phyloP scores from a whole-genome alignment of 2,329 filamentous ascomycete species.

The Leptographium wingfieldii region DNA sequence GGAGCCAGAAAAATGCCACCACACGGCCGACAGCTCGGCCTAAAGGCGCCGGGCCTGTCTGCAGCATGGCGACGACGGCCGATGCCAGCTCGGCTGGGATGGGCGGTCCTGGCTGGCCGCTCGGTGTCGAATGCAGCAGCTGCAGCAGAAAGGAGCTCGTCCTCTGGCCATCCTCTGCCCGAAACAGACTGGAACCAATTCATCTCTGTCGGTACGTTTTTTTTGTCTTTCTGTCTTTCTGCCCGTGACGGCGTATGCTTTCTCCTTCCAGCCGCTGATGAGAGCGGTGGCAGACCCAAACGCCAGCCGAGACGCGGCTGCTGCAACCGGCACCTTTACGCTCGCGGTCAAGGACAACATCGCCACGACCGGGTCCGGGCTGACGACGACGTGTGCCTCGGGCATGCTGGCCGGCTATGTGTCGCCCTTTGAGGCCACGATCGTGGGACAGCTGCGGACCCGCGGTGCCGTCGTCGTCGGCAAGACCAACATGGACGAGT shows the following conservation, averaged over 20 bases:
- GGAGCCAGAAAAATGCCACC: not conserved
- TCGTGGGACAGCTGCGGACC: conserved; percentile 52
- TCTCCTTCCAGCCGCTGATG: not conserved
- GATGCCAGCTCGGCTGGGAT: no score
- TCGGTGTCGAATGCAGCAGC: not conserved
- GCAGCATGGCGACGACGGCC: not conserved
- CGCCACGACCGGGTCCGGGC: conserved; percentile 35
- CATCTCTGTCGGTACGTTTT: conserved; percentile 4
- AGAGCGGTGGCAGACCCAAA: not conserved
- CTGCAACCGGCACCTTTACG: conserved; percentile 17
- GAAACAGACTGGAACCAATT: conserved; percentile 13
- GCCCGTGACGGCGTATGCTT: not conserved
- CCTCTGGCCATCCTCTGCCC: not conserved
- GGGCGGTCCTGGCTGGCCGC: not conserved
- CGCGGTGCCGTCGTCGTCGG: conserved; percentile 52
- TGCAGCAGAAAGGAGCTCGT: not conserved
- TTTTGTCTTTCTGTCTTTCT: not conserved
- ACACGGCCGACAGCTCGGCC: not conserved
- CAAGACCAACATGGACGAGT: conserved; percentile 80
- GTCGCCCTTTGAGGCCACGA: conserved; percentile 70
- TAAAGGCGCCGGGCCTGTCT: not conserved
- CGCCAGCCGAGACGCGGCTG: not conserved
- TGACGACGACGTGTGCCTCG: conserved; percentile 72
- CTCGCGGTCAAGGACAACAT: conserved; percentile 68
- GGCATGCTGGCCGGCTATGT: conserved; percentile 52